phyloP scores from a whole-genome alignment of 1,284 basidiomycete genomes.

The Boletus mariae region DNA sequence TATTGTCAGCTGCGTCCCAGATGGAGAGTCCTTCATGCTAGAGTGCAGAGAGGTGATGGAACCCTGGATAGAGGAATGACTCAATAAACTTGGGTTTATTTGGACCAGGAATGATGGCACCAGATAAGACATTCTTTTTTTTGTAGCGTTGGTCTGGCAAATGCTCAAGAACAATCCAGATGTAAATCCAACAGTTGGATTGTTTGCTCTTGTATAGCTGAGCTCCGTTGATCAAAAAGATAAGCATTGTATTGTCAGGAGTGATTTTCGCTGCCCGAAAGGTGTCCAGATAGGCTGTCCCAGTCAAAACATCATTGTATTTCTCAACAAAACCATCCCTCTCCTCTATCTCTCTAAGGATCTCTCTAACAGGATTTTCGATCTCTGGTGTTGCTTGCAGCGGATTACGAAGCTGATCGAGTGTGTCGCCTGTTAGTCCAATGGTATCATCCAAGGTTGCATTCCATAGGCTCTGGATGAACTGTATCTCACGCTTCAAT shows the following conservation, averaged over 20 bases:
- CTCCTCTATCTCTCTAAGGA: not conserved
- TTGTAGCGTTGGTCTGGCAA: constrained; percentile 2
- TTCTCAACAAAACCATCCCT: not conserved
- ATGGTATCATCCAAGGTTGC: no score
- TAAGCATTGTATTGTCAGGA: not conserved
- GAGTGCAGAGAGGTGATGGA: constrained; percentile 2
- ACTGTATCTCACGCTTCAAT: not conserved
- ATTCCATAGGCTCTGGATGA: no score
- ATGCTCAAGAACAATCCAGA: constrained; percentile 5
- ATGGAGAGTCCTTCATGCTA: not conserved
- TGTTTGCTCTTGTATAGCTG: constrained; percentile 6
- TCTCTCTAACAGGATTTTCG: not conserved
- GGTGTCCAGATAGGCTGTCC: not conserved
- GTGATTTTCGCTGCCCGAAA: not conserved
- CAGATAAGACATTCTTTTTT: constrained; percentile 5
- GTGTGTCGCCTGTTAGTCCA: no score
- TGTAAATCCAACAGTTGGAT: constrained; percentile 9
- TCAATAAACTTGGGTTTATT: constrained; percentile 7
- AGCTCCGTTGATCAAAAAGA: not conserved
- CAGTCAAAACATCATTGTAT: not conserved
- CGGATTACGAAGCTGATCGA: no score
- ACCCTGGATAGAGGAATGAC: constrained; percentile 1
- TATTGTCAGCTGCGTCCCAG: not conserved
- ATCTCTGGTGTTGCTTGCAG: no score
- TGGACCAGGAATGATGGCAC: constrained; percentile 2